Base-by-base conservation (phyloP, 306 rosid genomes). In the Vachellia pachyceras region DNA sequence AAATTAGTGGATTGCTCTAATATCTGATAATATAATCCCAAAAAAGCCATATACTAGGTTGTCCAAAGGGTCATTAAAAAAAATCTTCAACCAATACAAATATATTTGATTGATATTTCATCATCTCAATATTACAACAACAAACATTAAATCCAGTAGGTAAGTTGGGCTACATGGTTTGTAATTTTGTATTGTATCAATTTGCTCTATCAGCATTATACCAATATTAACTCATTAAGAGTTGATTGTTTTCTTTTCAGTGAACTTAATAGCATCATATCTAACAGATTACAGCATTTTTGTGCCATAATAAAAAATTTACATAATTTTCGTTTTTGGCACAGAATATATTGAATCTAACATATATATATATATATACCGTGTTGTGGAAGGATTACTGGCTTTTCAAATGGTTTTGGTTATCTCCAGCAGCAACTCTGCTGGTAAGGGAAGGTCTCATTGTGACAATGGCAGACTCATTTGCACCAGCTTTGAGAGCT, bases 401-500 rank as follows among this genome's bases (percentile, higher is more conserved):
- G 57, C 81, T 85, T 82, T 86, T 87, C 84, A 22, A 72, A 73
- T 65, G 54, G 11, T 45, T 72, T 8, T 39, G 77, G 55, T 58
- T 57, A 63, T 69, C 91, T 68, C 69, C 86, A 54, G 29, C 58
- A 33, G 84, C 40, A 75, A 86, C 82, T 78, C 97, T 88, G 86
- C 97, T 95, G 37, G 97, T 91, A 80, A 95, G 95, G 25, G 98
- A 90, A 69, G 99, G 97, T 73, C 95, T 95, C 99, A 95, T 95
- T 15, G 89, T 91, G 85, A 95, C 91, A 65, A 95, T 85, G 72
- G 97, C 89, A 14, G 97, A 91, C 11, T 90, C 99, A 52, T 95
- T 90, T 7, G 99, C 99, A 64, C 99, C 98, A 3, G 98, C 96
- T 88, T 77, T 82, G 29, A 88, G 91, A 67, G 99, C 97, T 77